These are phyloP conservation scores for Pleurotus citrinopileatus DNA, from an alignment of 768 basidiomycete genomes.

Conservation along the genomic window DNA sequence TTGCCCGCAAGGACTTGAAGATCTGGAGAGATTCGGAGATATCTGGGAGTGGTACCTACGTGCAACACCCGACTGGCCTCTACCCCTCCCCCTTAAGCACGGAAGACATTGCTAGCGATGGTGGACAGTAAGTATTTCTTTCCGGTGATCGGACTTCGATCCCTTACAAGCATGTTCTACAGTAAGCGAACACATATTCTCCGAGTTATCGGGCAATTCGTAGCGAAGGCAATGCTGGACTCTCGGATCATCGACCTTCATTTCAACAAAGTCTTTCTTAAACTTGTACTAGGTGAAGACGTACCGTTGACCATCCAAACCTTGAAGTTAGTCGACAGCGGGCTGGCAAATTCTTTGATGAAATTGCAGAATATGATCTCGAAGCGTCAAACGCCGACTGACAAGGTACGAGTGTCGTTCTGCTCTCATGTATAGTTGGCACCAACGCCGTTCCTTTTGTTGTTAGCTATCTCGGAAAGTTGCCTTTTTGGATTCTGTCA, in stretches of 20 bases:
- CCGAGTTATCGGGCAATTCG: slow-evolving; percentile 90
- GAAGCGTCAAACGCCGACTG: slow-evolving; percentile 36
- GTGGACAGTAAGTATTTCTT: slow-evolving; percentile 57
- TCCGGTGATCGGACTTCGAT: not conserved
- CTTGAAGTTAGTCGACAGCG: slow-evolving; percentile 75
- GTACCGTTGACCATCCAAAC: slow-evolving; percentile 82
- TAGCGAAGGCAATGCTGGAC: slow-evolving; percentile 95
- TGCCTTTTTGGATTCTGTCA: slow-evolving; percentile 56
- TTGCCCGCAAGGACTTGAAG: slow-evolving; percentile 83
- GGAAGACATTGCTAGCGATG: slow-evolving; percentile 69
- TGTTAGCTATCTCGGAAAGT: slow-evolving; percentile 54
- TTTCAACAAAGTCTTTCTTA: slow-evolving; percentile 94
- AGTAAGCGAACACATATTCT: slow-evolving; percentile 87
- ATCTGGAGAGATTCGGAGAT: slow-evolving; percentile 90
- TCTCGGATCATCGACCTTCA: slow-evolving; percentile 96
- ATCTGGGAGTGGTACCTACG: slow-evolving; percentile 59
- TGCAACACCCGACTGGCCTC: slow-evolving; percentile 80
- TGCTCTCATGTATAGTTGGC: not conserved
- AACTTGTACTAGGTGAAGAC: slow-evolving; percentile 83
- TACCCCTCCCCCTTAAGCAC: slow-evolving; percentile 82
- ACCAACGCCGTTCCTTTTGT: not conserved
- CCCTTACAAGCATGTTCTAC: slow-evolving; percentile 13
- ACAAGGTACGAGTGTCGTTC: slow-evolving; percentile 63
- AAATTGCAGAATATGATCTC: slow-evolving; percentile 72
- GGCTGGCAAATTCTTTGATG: slow-evolving; percentile 80